Percentiles rank a stretch among this genome's conserved stretches.
These are phyloP conservation scores for Beauveria brongniartii DNA, from an alignment of 2,329 filamentous ascomycete genomes.

Conservation along the genomic window DNA sequence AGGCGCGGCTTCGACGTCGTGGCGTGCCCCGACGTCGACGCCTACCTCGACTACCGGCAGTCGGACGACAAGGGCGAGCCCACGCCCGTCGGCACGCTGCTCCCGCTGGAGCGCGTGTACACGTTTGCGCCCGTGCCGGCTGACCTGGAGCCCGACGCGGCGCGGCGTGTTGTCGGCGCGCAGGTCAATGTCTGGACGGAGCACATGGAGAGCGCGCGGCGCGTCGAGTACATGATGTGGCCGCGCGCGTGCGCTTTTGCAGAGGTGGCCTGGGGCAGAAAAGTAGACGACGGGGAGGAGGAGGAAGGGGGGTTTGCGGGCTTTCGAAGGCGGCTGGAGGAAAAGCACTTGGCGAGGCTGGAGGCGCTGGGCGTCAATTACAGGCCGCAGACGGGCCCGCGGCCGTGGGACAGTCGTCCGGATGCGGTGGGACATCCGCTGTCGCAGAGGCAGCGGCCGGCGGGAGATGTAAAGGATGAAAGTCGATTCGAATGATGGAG, in stretches of 20 bases:
- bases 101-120: slow-evolving; percentile 14
- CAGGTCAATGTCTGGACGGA: slow-evolving; percentile 16
- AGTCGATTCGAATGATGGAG: neutral
- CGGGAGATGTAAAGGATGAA: neutral
- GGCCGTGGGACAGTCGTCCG: slow-evolving; percentile 13
- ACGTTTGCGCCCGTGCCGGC: slow-evolving; percentile 12
- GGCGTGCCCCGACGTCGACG: slow-evolving; percentile 13
- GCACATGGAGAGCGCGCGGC: slow-evolving; percentile 14
- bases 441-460: neutral
- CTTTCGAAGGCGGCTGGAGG: slow-evolving; percentile 9
- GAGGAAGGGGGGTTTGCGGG: neutral
- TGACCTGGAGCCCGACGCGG: slow-evolving; percentile 9
- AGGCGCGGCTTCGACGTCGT: slow-evolving; percentile 14
- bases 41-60: slow-evolving; percentile 16
- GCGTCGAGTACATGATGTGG: slow-evolving; percentile 15
- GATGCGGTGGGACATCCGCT: slow-evolving; percentile 13
- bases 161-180: slow-evolving; percentile 12
- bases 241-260: slow-evolving; percentile 13
- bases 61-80: slow-evolving; percentile 15
- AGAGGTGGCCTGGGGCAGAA: slow-evolving; percentile 14
- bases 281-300: neutral
- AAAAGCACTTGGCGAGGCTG: slow-evolving; percentile 6
- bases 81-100: slow-evolving; percentile 12
- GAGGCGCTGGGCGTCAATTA: slow-evolving; percentile 13
- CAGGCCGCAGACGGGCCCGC: slow-evolving; percentile 13